Base-by-base conservation (phyloP, 129 eudicot genomes). In the Cynara cardunculus region DNA sequence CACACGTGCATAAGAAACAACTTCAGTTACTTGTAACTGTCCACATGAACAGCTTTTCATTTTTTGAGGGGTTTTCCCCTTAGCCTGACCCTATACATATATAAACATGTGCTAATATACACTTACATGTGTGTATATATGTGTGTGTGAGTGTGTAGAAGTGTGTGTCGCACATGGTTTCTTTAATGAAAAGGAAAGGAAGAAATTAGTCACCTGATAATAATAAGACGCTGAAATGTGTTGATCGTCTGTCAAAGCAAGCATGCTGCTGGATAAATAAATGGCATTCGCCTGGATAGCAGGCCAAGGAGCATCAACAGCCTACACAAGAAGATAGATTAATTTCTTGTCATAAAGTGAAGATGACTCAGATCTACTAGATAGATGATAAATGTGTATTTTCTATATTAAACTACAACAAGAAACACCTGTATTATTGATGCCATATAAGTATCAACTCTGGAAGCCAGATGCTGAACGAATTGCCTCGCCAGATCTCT, bases 291-390 rank as follows among this genome's bases (percentile, higher is more conserved):
- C 99, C 79, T 95, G 99, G 81, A 95, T 90, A 62, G 92, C 89
- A 16, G 99, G 97, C 99, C 99, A 95, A 80, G 99, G 97, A 79
- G 99, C 97, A 86, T 95, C 99, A 88, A 87, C 92, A 67, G 97
- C 99, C 99, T 95, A 90, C 84, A 85, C 62, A 30, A 66, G 22
- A 34, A 77, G 31, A 5, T 75, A 39, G 30, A 25, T 73, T 80
- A 73, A 35, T 74, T 68, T 67, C 7, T 21, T 1, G 13, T 13
- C 34, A 74, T 41, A 10, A 61, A 71, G 24, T 62, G 31, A 44
- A 74, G 46, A 18, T 26, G 13, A 53, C 9, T 56, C 21, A 0
- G 46, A 37, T n/a, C 30, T 72, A 74, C 21, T 35, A 35, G 64
- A 59, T 34, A 25, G 30, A 25, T 25, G 44, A 62, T 25, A 69